Evolutionary conservation across 1,284 basidiomycete genomes (phyloP).

Genomic region (Trametes versicolor): DNA sequence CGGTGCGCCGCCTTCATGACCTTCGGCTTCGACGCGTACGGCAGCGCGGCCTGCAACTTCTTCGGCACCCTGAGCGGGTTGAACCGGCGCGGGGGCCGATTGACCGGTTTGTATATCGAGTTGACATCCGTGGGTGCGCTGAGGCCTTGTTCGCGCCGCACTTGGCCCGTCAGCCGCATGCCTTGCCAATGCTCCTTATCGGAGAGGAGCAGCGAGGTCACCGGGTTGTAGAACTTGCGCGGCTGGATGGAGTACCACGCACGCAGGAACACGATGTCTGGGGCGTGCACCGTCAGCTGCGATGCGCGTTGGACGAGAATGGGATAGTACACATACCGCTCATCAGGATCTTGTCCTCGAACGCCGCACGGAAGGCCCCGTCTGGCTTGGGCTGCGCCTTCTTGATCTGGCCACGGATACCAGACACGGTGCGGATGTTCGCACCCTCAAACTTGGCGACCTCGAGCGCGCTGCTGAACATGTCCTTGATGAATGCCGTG

Average conservation of each 20-base stretch:
- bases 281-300: slow-evolving; percentile 11
- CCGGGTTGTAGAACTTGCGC: slow-evolving; percentile 96
- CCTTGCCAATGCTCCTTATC: slow-evolving; percentile 87
- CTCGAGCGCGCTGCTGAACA: slow-evolving; percentile 94
- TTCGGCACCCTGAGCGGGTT: slow-evolving; percentile 91
- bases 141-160: slow-evolving; percentile 85
- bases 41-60: slow-evolving; percentile 89
- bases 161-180: slow-evolving; percentile 96
- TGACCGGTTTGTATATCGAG: slow-evolving; percentile 89
- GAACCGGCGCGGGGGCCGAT: slow-evolving; percentile 87
- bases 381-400: slow-evolving; percentile 95
- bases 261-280: slow-evolving; percentile 95
- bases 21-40: slow-evolving; percentile 94
- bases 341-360: slow-evolving; percentile 98
- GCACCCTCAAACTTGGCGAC: slow-evolving; percentile 99
- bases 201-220: slow-evolving; percentile 88
- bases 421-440: slow-evolving; percentile 94
- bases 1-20: slow-evolving; percentile 78
- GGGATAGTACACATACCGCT: slow-evolving; percentile 72
- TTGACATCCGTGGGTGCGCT: slow-evolving; percentile 88
- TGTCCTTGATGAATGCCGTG: slow-evolving; percentile 98
- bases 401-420: slow-evolving; percentile 97
- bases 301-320: neutral
- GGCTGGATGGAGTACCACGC: slow-evolving; percentile 98
- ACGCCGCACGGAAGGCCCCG: slow-evolving; percentile 95